These are phyloP conservation scores for Warburgia ugandensis DNA, from an alignment of 164 flowering plant species.

Conservation along the genomic window DNA sequence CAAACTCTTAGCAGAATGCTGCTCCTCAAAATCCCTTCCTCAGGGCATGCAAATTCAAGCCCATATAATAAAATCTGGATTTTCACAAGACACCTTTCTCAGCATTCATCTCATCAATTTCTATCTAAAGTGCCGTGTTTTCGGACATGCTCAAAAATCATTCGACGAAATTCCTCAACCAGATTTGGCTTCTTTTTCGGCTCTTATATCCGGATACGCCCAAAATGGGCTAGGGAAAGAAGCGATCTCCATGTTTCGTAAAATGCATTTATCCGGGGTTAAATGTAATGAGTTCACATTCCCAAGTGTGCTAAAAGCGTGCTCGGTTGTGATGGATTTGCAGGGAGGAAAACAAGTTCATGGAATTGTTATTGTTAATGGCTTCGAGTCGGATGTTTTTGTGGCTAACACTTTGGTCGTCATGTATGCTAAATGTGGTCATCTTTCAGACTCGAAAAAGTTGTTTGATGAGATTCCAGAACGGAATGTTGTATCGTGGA, in stretches of 20 bases:
- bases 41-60: conserved; percentile 56
- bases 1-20: conserved; percentile 41
- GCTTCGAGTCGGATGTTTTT: conserved; percentile 54
- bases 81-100: conserved; percentile 22
- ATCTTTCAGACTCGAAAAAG: conserved; percentile 42
- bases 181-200: conserved; percentile 67
- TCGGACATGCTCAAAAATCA: conserved; percentile 47
- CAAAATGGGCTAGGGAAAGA: conserved; percentile 48
- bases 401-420: conserved; percentile 66
- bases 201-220: conserved; percentile 65
- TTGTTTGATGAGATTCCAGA: conserved; percentile 50
- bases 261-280: conserved; percentile 44
- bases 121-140: conserved; percentile 43
- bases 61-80: conserved; percentile 36
- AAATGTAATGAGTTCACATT: conserved; percentile 53
- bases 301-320: conserved; percentile 71
- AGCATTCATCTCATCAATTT: conserved; percentile 44
- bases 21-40: conserved; percentile 31
- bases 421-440: conserved; percentile 68
- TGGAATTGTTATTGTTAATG: conserved; percentile 47
- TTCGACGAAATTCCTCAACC: conserved; percentile 51
- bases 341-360: conserved; percentile 53
- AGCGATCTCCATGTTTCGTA: conserved; percentile 40
- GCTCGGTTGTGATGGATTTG: conserved; percentile 39
- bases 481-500: conserved; percentile 70